phyloP scores from a whole-genome alignment of 306 rosid genomes.

The Glycyrrhiza uralensis region DNA sequence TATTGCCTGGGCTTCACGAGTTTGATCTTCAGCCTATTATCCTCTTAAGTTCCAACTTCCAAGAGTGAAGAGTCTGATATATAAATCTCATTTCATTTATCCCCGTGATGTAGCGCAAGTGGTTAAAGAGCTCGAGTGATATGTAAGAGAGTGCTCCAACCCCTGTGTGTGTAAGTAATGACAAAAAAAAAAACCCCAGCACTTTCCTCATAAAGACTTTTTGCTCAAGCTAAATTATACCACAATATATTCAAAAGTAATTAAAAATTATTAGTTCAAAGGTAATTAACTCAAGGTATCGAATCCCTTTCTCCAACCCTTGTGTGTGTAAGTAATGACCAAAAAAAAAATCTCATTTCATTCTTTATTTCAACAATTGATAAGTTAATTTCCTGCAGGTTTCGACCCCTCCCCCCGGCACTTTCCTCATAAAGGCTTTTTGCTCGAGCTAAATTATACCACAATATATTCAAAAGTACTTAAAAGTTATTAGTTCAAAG shows the following conservation, averaged over 20 bases:
- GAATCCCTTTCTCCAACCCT: no score
- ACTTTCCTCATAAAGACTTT: not conserved
- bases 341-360: no score
- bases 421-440: not conserved
- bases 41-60: not conserved
- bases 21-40: not conserved
- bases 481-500: not conserved
- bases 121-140: no score
- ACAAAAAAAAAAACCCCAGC: no score
- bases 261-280: not conserved
- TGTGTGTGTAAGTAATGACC: no score
- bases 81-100: conserved; percentile 3
- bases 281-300: not conserved
- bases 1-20: not conserved
- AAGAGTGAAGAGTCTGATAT: not conserved
- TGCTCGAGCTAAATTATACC: not conserved
- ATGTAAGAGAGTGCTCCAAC: no score
- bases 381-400: no score
- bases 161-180: no score
- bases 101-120: no score
- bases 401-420: no score
- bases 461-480: not conserved
- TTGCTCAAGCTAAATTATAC: not conserved
- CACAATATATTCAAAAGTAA: not conserved
- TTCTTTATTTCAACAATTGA: no score